Percentiles rank a stretch among this genome's conserved stretches.
phyloP scores from a whole-genome alignment of 352 stramenopile genomes.

The Phytophthora pseudosyringae region DNA sequence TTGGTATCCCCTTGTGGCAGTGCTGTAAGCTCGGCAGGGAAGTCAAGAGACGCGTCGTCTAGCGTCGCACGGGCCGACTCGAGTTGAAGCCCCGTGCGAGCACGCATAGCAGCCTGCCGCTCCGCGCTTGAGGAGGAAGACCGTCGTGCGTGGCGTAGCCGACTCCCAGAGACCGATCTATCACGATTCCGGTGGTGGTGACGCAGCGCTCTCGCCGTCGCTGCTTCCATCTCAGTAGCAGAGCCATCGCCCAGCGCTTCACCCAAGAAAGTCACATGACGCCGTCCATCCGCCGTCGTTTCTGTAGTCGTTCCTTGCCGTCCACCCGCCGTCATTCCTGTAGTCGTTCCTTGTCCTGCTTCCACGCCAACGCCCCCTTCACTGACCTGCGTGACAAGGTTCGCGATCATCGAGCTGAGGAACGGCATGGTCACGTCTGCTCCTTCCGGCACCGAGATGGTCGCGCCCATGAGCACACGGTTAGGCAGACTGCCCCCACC shows the following conservation, averaged over 20 bases:
- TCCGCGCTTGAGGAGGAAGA: conserved; percentile 28
- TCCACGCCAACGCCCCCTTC: conserved; percentile 26
- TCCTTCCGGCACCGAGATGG: conserved; percentile 73
- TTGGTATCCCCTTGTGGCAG: conserved; percentile 29
- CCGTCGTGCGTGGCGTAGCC: conserved; percentile 25
- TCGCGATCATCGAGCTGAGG: conserved; percentile 83
- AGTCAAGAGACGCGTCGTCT: conserved; percentile 45
- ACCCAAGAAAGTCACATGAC: conserved; percentile 24
- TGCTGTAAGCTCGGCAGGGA: conserved; percentile 27
- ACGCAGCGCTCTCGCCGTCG: conserved; percentile 31
- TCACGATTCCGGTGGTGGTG: conserved; percentile 40
- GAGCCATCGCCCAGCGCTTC: conserved; percentile 9
- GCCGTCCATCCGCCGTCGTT: conserved; percentile 15
- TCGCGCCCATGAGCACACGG: conserved; percentile 78
- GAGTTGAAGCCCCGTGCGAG: conserved; percentile 42
- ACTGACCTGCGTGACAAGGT: conserved; percentile 66
- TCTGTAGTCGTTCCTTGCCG: neutral
- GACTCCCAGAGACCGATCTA: conserved; percentile 6
- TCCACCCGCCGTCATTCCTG: conserved; percentile 1
- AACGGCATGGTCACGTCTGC: conserved; percentile 80
- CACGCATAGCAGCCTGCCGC: conserved; percentile 41
- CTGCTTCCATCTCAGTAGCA: conserved; percentile 25
- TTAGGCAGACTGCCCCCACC: conserved; percentile 16
- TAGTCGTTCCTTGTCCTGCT: conserved; percentile 3
- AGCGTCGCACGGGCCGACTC: conserved; percentile 51